A percentile compares a stretch with the other conserved stretches of the same genome.
These are phyloP conservation scores for Aeminium ludgeri DNA, from an alignment of 495 filamentous ascomycete genomes.

Conservation along the genomic window DNA sequence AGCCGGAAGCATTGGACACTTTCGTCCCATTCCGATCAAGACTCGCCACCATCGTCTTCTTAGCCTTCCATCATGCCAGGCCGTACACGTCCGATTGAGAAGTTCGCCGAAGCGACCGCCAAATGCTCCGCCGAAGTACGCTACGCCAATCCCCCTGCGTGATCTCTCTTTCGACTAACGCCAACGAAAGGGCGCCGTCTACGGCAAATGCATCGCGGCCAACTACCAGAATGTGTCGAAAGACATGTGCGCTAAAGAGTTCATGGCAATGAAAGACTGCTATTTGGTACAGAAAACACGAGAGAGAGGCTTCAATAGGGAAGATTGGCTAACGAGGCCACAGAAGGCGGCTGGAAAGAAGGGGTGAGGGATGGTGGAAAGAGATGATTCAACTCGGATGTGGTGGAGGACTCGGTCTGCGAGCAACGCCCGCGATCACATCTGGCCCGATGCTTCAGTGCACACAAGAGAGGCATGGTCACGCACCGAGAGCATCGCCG, in stretches of 20 bases:
- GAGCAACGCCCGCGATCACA: no score
- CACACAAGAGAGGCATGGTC: no score
- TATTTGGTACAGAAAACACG: conserved; percentile 45
- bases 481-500: no score
- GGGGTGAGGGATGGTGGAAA: background rate
- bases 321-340: background rate
- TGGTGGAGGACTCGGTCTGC: no score
- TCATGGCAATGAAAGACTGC: conserved; percentile 75
- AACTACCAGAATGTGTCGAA: conserved; percentile 87
- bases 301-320: background rate
- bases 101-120: conserved; percentile 64
- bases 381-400: no score
- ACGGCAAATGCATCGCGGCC: conserved; percentile 79
- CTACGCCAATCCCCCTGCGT: background rate
- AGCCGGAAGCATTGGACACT: no score
- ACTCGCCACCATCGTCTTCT: no score
- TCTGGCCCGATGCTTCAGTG: no score
- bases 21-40: background rate
- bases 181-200: conserved; percentile 48
- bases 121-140: conserved; percentile 71
- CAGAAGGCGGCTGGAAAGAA: conserved; percentile 14
- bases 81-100: conserved; percentile 61
- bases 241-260: conserved; percentile 78
- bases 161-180: conserved; percentile 5
- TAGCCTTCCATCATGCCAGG: conserved; percentile 14